A percentile compares a stretch with the other conserved stretches of the same genome.
These are phyloP conservation scores for Pythium rhizo-oryzae DNA, from an alignment of 352 stramenopile genomes.

Conservation along the genomic window DNA sequence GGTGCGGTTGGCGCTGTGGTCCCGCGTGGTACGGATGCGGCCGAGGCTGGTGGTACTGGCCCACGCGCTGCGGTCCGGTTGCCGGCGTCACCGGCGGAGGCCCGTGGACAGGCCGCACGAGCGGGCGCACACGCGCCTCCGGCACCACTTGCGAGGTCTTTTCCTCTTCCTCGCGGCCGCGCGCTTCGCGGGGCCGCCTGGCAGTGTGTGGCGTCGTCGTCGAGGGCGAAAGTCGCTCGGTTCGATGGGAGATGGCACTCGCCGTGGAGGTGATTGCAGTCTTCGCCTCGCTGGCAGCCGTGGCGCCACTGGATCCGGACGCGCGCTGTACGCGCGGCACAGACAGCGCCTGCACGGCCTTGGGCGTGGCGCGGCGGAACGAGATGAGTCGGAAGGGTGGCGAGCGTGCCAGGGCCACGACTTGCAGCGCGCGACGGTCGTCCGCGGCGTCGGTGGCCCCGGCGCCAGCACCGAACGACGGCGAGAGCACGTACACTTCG, in stretches of 20 bases:
- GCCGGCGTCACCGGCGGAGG: too few relatives aligned
- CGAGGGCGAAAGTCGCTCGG: too few relatives aligned
- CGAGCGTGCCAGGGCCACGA: slow-evolving; percentile 13
- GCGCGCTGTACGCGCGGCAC: slow-evolving; percentile 6
- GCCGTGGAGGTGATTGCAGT: too few relatives aligned
- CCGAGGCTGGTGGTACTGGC: too few relatives aligned
- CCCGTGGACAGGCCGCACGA: background rate
- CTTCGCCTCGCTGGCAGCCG: too few relatives aligned
- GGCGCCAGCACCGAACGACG: background rate
- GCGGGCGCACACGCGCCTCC: background rate
- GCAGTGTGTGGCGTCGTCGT: too few relatives aligned
- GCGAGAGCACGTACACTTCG: slow-evolving; percentile 24
- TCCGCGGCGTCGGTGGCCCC: background rate
- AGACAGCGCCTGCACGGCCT: slow-evolving; percentile 15
- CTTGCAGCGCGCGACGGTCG: background rate
- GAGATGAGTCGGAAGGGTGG: slow-evolving; percentile 26
- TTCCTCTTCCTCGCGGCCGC: too few relatives aligned
- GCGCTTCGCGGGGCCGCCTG: too few relatives aligned
- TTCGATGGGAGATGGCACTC: too few relatives aligned
- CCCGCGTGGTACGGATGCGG: background rate
- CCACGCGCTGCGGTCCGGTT: too few relatives aligned
- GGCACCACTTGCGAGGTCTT: too few relatives aligned
- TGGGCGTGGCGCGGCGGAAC: slow-evolving; percentile 22
- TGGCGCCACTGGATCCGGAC: too few relatives aligned
- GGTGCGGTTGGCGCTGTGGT: background rate